Evolutionary conservation across 2,329 filamentous ascomycete species (phyloP).

Genomic region (Tolypocladium sp.): DNA sequence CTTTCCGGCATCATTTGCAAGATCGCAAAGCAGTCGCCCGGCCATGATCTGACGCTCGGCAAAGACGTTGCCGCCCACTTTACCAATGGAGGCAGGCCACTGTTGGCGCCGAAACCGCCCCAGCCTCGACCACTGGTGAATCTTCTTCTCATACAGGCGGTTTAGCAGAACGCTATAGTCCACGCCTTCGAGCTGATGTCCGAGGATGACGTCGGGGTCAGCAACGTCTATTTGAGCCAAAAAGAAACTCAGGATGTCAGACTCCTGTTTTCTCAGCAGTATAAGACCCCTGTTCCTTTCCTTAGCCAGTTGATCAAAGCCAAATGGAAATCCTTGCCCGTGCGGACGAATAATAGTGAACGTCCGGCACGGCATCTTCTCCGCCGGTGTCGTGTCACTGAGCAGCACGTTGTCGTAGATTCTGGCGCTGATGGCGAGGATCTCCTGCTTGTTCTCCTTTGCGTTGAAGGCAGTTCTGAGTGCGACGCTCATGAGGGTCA

Average conservation of each 20-base stretch:
- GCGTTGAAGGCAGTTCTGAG: constrained; percentile 82
- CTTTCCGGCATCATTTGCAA: constrained; percentile 94
- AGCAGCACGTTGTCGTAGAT: constrained; percentile 88
- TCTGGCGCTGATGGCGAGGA: constrained; percentile 81
- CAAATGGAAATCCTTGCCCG: constrained; percentile 67
- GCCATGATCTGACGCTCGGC: constrained; percentile 84
- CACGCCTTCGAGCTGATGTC: constrained; percentile 93
- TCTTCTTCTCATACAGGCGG: constrained; percentile 81
- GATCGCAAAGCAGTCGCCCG: constrained; percentile 83
- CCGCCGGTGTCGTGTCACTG: constrained; percentile 77
- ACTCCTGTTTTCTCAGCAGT: constrained; percentile 74
- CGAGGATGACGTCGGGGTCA: constrained; percentile 89
- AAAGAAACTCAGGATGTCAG: constrained; percentile 79
- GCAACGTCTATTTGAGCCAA: constrained; percentile 78
- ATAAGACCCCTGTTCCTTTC: constrained; percentile 67
- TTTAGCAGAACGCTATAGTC: constrained; percentile 88
- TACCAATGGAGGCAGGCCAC: constrained; percentile 83
- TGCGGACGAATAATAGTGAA: constrained; percentile 87
- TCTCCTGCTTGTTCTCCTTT: constrained; percentile 93
- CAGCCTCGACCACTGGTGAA: constrained; percentile 88
- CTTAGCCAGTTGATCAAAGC: constrained; percentile 71
- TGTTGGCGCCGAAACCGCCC: constrained; percentile 73
- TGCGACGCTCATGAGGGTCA: constrained; percentile 93
- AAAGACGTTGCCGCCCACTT: constrained; percentile 82
- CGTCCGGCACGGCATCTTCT: constrained; percentile 79